Evolutionary conservation across 306 rosid species (phyloP).

Genomic region (Parietaria judaica): DNA sequence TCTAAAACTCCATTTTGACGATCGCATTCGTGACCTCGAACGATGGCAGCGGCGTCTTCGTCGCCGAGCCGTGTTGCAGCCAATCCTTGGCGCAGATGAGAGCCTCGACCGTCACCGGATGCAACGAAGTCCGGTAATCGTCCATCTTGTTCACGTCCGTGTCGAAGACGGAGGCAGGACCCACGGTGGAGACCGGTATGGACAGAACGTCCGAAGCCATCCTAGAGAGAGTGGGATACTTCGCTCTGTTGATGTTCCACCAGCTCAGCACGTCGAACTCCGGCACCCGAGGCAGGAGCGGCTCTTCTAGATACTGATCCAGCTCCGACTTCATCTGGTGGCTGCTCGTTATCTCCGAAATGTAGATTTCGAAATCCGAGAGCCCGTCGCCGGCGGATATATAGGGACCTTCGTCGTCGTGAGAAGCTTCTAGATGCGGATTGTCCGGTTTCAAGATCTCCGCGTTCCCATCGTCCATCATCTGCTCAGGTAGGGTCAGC

Average conservation of each 20-base stretch:
- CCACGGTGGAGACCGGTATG: conserved; percentile 53
- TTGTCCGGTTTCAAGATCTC: conserved; percentile 35
- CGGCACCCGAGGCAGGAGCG: conserved; percentile 26
- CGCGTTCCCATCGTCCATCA: conserved; percentile 44
- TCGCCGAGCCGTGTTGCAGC: conserved; percentile 43
- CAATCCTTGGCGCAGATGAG: conserved; percentile 79
- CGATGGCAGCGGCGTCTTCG: conserved; percentile 23
- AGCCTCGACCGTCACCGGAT: conserved; percentile 63
- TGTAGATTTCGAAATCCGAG: conserved; percentile 56
- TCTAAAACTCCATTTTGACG: conserved; percentile 41
- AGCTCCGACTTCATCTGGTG: conserved; percentile 63
- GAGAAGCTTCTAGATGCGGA: conserved; percentile 30
- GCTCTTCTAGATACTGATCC: conserved; percentile 84
- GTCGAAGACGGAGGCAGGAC: conserved; percentile 59
- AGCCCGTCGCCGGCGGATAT: conserved; percentile 45
- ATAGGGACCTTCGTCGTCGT: conserved; percentile 36
- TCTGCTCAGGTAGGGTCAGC: conserved; percentile 40
- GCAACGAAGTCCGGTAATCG: conserved; percentile 46
- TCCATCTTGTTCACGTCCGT: conserved; percentile 57
- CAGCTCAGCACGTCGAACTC: conserved; percentile 69
- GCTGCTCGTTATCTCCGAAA: conserved; percentile 53
- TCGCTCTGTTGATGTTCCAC: conserved; percentile 61
- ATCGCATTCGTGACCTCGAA: conserved; percentile 31
- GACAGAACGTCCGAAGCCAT: conserved; percentile 86
- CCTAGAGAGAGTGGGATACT: conserved; percentile 68